A percentile compares a stretch with the other conserved stretches of the same genome.
Conservation (phyloP, 257 asterid species). For the Solanum verrucosum region DNA sequence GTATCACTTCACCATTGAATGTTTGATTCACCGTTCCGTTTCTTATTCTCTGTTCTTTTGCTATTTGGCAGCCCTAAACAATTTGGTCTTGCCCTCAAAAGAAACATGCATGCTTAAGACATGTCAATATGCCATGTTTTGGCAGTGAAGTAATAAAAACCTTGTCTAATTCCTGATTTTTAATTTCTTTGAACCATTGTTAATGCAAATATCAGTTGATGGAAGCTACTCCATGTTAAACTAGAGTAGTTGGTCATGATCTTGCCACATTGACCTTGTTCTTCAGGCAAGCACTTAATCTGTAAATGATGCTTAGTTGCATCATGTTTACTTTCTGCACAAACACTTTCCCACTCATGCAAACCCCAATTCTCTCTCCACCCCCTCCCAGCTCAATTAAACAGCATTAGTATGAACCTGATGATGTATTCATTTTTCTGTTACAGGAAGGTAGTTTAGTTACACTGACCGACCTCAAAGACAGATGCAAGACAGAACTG, state of each 20-base stretch:
- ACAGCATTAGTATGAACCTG: neutral
- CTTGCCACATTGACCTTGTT: neutral
- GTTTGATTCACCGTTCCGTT: neutral
- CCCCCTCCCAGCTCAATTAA: neutral
- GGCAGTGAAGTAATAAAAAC: neutral
- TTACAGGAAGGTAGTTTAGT: constrained; percentile 53
- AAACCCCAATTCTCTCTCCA: neutral
- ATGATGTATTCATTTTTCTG: neutral
- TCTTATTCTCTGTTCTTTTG: neutral
- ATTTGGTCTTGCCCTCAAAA: neutral
- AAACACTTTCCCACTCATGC: neutral
- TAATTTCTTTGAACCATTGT: neutral
- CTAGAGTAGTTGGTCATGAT: neutral
- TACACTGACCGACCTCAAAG: constrained; percentile 48
- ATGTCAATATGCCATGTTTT: neutral
- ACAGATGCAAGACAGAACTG: constrained; percentile 49
- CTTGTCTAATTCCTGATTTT: neutral
- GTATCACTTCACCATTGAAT: neutral
- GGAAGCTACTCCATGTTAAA: neutral
- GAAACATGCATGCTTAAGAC: neutral
- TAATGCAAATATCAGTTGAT: neutral
- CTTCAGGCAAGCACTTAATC: neutral
- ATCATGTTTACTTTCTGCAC: neutral
- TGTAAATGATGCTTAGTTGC: neutral
- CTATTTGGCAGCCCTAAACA: neutral